Evolutionary conservation across 805 yeast genomes (phyloP).

Genomic region (Kazachstania taianensis): DNA sequence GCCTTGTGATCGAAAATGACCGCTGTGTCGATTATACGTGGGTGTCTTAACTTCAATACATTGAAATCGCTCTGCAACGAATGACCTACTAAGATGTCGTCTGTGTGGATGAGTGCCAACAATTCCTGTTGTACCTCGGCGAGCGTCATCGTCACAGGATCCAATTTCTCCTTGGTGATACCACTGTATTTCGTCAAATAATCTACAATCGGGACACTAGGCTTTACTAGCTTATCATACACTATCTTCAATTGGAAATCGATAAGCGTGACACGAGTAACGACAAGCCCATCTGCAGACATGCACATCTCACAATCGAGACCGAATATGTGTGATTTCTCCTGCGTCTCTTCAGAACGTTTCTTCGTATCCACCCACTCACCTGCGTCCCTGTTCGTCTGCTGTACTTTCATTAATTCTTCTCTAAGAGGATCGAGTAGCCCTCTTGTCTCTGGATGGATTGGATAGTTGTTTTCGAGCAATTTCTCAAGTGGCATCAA

Average conservation of each 20-base stretch:
- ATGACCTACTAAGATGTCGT: conserved; percentile 77
- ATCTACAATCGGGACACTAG: conserved; percentile 62
- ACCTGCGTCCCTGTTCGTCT: neutral
- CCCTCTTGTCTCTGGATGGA: conserved; percentile 36
- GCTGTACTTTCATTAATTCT: conserved; percentile 6
- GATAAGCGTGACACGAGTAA: conserved; percentile 70
- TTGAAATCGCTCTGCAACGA: conserved; percentile 76
- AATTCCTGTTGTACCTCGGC: conserved; percentile 58
- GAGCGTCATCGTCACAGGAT: conserved; percentile 49
- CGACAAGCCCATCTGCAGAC: conserved; percentile 52
- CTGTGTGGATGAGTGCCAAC: conserved; percentile 36
- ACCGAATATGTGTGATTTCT: conserved; percentile 59
- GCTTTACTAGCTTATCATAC: conserved; percentile 69
- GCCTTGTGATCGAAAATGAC: conserved; percentile 65
- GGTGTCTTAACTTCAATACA: conserved; percentile 63
- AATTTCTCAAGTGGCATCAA: conserved; percentile 42
- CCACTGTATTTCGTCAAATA: conserved; percentile 83
- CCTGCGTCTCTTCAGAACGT: conserved; percentile 45
- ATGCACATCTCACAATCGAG: conserved; percentile 92
- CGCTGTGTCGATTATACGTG: conserved; percentile 71
- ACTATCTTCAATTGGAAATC: conserved; percentile 52
- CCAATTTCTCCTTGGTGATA: conserved; percentile 60
- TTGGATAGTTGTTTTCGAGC: conserved; percentile 44
- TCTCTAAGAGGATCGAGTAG: conserved; percentile 7
- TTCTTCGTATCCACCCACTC: conserved; percentile 44